A percentile compares a stretch with the other conserved stretches of the same genome.
phyloP scores from a whole-genome alignment of 805 yeast species.

The Lachancea thermotolerans region DNA sequence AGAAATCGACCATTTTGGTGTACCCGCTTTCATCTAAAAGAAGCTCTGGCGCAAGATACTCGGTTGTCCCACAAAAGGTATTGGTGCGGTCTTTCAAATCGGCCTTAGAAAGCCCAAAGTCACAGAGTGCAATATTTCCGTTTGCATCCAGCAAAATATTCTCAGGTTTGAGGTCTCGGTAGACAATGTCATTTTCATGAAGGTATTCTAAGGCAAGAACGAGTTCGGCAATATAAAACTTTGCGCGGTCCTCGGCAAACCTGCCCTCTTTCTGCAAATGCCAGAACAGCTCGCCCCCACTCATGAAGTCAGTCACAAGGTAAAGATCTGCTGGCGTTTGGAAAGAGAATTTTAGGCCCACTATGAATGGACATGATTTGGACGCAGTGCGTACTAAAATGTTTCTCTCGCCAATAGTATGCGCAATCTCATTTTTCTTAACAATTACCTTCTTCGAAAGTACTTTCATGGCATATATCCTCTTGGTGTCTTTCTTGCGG shows the following conservation, averaged over 20 bases:
- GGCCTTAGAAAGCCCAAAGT: conserved; percentile 94
- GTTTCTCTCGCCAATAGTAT: conserved; percentile 94
- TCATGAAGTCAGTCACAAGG: conserved; percentile 94
- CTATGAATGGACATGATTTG: conserved; percentile 86
- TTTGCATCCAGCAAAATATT: conserved; percentile 91
- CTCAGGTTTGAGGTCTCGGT: conserved; percentile 95
- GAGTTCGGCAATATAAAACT: conserved; percentile 93
- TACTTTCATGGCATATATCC: conserved; percentile 97
- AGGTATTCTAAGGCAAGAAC: conserved; percentile 89
- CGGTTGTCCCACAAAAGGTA: conserved; percentile 98
- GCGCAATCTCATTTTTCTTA: conserved; percentile 95
- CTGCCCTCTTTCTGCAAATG: conserved; percentile 95
- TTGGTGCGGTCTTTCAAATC: conserved; percentile 85
- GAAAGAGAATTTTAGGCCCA: conserved; percentile 90
- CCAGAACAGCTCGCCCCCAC: conserved; percentile 96
- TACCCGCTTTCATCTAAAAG: conserved; percentile 92
- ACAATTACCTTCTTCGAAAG: conserved; percentile 91
- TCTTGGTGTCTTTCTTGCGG: conserved; percentile 76
- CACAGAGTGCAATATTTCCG: conserved; percentile 96
- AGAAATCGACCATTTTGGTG: conserved; percentile 97
- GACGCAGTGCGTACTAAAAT: conserved; percentile 89
- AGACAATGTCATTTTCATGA: conserved; percentile 92
- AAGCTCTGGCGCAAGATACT: conserved; percentile 95
- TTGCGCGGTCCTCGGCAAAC: conserved; percentile 88
- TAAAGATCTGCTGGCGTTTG: conserved; percentile 92